Base-by-base conservation (phyloP, 2,329 filamentous ascomycete species). In the Talaromyces rugulosus region DNA sequence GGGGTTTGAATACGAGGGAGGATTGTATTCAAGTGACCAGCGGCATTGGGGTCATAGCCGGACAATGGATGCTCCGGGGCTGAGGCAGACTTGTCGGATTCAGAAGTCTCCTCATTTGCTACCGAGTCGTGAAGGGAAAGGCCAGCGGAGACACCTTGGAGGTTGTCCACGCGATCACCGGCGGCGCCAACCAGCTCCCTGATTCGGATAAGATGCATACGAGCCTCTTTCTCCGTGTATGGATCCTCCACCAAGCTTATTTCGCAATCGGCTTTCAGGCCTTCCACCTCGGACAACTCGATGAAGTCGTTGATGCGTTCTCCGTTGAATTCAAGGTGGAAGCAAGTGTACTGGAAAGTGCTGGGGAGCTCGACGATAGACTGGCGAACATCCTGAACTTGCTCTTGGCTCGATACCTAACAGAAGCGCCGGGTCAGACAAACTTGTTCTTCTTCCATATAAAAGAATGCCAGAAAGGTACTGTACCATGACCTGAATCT, bases 301-400 rank as follows among this genome's bases (percentile, higher is more conserved):
- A 96, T 85, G 71, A 95, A 98, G 78, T 99, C 95, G 77, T 98
- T 98, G 83, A 99, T 89, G 67, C 90, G 89, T 77, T 90, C 82
- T 68, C 92, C 91, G 63, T 91, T 88, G 80, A 93, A 88, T 80
- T 98, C 93, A 70, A 99, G 87, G 79, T 99, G 95, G 82, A 99
- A 99, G 83, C 95, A 99, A 59, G 95, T 96, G 81, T 97, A 97
- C 78, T 96, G 92, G 80, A 97, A 95, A 58, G 94, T 96, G 63
- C 89, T 85, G 5, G 95, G 95, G 56, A 92, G 85, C 78, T 99
- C 95, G 79, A 97, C 92, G 74, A 99, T 90, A 65, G 93, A 94
- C 79, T 98, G 95, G 68, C 95, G 91, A 70, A 99, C 88, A 82
- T 99, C 95, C 78, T 98, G 95, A 64, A 98, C 89, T 77, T 97